Base-by-base conservation (phyloP, 1,139 yeast genomes). In the Saccharomyces hybrid region DNA sequence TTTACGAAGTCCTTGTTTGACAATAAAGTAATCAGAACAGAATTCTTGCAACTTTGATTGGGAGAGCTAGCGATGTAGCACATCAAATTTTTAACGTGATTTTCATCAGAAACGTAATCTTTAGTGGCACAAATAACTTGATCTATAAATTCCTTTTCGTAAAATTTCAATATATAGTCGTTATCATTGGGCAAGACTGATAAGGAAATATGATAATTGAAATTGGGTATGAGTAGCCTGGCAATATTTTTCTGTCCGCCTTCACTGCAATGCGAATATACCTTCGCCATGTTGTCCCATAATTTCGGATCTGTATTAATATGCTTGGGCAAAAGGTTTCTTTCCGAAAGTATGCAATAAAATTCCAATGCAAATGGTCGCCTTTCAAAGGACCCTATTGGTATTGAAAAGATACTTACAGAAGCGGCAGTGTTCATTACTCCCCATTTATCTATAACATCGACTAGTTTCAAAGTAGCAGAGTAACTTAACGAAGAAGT, bases 21-120 rank as follows among this genome's bases (percentile, higher is more conserved):
- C 51, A 52, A 49, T 52, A 31, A 54, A 13, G 50, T 60, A 56
- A 49, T 67, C 57, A 27, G 59, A 46, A 41, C 63, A 57, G 55
- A 67, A 64, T 52, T 65, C 62, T 46, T 62, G 46, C 38, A 63
- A 52, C 52, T 53, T 29, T 56, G 57, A 3, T 62, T 53, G 1
- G 66, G 49, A 4, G 73, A 62, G 16, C 58, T 60, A 2, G 60
- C 55, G 28, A 70, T 65, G 11, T 69, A 61, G 8, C 41, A 38
- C 50, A 51, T 47, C 4, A 51, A 13, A 13, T 25, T 47, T 27
- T 3, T 19, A n/a, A 47, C 32, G 26, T 28, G n/a, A 5, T n/a
- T 13, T 27, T 47, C 49, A 14, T 27, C 19, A 8, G 25, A 47
- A 23, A 27, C 32, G 3, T 28, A 13, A n/a, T 25, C 14, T 28